These are phyloP conservation scores for Boletellus sp. DNA, from an alignment of 1,284 basidiomycete species.

Conservation along the genomic window DNA sequence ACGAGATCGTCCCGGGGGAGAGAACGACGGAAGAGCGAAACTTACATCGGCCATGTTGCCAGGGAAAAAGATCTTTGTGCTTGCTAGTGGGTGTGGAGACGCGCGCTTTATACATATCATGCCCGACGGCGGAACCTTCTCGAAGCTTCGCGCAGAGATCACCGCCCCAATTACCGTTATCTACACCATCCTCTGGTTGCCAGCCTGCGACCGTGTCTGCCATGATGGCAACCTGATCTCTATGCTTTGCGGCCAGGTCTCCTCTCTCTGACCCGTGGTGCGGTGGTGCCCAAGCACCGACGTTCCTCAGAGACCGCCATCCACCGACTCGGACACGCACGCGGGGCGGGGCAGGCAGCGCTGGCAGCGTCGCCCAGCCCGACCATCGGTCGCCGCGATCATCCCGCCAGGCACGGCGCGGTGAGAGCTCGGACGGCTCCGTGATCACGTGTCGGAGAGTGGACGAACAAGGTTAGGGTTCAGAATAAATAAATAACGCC, in stretches of 20 bases:
- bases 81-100: no score
- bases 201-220: neutral
- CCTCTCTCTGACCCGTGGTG: no score
- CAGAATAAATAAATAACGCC: constrained; percentile 27
- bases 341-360: no score
- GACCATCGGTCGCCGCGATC: neutral
- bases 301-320: no score
- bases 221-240: no score
- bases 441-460: constrained; percentile 17
- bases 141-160: constrained; percentile 25
- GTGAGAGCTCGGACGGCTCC: constrained; percentile 12
- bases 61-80: no score
- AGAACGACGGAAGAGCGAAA: constrained; percentile 1
- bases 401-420: neutral
- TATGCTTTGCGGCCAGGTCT: no score
- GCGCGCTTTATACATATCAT: constrained; percentile 11
- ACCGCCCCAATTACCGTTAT: neutral
- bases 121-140: constrained; percentile 26
- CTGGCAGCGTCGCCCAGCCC: neutral
- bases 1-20: neutral
- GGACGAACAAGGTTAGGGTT: constrained; percentile 26
- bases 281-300: no score
- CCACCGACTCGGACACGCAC: no score
- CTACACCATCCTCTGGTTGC: no score
- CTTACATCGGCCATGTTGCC: constrained; percentile 34